A percentile compares a stretch with the other conserved stretches of the same genome.
Evolutionary conservation across 768 basidiomycete species (phyloP).

Genomic region (Termitomyces sp.): DNA sequence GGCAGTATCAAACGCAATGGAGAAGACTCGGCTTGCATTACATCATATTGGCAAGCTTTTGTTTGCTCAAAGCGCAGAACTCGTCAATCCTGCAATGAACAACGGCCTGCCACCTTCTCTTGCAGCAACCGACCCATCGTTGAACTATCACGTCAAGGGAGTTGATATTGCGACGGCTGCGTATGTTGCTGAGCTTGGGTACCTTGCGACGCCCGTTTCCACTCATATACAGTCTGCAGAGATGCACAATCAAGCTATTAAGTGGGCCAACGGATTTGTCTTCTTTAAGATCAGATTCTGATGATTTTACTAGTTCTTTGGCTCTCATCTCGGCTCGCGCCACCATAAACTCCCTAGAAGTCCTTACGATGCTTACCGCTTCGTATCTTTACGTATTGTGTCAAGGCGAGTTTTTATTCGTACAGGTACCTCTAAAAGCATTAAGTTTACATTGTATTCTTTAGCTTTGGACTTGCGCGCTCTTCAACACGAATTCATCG

Average conservation of each 20-base stretch:
- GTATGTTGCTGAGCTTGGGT: conserved; percentile 73
- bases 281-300: neutral
- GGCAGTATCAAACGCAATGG: conserved; percentile 76
- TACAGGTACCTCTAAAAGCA: neutral
- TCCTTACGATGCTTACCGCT: conserved; percentile 62
- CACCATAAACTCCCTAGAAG: conserved; percentile 64
- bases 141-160: conserved; percentile 77
- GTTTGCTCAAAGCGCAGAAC: conserved; percentile 67
- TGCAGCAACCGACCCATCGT: conserved; percentile 66
- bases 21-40: conserved; percentile 72
- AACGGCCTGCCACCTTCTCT: conserved; percentile 71
- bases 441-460: neutral
- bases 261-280: conserved; percentile 36
- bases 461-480: conserved; percentile 74
- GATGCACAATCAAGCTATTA: conserved; percentile 83
- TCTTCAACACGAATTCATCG: conserved; percentile 55
- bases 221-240: conserved; percentile 81
- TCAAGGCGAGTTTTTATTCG: conserved; percentile 37
- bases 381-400: conserved; percentile 69
- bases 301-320: conserved; percentile 31
- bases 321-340: conserved; percentile 74
- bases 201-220: conserved; percentile 71
- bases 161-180: conserved; percentile 79
- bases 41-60: conserved; percentile 67
- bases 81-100: conserved; percentile 78